Percentiles rank a stretch among this genome's conserved stretches.
phyloP scores from a whole-genome alignment of 2,329 filamentous ascomycete genomes.

The Calonectria hawksworthii region DNA sequence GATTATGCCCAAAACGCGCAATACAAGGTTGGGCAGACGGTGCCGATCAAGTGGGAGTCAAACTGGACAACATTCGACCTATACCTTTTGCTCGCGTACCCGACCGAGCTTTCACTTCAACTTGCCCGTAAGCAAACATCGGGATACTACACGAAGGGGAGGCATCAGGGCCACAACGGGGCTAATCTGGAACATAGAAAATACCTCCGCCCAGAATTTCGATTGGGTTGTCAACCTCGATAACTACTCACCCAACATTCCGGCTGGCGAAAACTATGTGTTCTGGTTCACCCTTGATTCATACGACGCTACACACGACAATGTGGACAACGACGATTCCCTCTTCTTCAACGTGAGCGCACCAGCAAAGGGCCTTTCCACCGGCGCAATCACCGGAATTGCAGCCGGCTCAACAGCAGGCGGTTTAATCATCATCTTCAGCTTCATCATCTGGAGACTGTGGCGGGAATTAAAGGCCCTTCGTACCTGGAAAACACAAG shows the following conservation, averaged over 20 bases:
- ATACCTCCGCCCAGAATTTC: neutral
- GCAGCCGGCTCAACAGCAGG: neutral
- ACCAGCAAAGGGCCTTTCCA: neutral
- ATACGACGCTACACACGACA: neutral
- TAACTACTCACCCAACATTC: neutral
- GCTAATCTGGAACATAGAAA: neutral
- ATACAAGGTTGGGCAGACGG: neutral
- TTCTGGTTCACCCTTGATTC: slow-evolving; percentile 1
- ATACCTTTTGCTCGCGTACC: neutral
- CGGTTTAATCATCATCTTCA: neutral
- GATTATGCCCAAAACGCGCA: neutral
- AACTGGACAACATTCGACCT: neutral
- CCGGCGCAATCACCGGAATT: neutral
- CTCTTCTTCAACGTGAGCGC: neutral
- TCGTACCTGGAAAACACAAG: neutral
- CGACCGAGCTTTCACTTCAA: neutral
- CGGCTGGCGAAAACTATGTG: neutral
- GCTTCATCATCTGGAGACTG: neutral
- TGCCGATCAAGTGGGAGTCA: neutral
- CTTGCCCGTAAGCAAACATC: neutral
- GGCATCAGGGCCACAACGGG: neutral
- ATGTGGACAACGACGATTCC: neutral
- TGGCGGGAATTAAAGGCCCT: neutral
- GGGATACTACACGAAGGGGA: too few relatives aligned
- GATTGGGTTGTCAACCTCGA: neutral